A percentile compares a stretch with the other conserved stretches of the same genome.
Evolutionary conservation across 2,329 filamentous ascomycete species (phyloP).

Genomic region (Fusarium sp.): DNA sequence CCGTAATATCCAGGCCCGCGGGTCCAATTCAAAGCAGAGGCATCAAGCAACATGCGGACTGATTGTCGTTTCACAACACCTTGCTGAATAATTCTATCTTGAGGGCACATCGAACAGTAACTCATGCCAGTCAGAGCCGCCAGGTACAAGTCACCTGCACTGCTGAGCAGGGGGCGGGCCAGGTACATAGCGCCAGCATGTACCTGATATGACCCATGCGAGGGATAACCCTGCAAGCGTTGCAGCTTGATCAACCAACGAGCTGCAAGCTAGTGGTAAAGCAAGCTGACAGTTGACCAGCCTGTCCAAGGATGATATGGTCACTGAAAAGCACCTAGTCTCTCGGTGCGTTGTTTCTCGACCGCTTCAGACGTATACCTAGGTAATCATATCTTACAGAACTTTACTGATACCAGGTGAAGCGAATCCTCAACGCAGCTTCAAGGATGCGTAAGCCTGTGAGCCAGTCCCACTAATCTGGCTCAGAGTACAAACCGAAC

Average conservation of each 20-base stretch:
- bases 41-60: conserved; percentile 6
- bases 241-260: conserved; percentile 32
- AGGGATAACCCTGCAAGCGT: conserved; percentile 34
- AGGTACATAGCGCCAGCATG: conserved; percentile 45
- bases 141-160: conserved; percentile 51
- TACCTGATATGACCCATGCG: conserved; percentile 42
- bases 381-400: neutral
- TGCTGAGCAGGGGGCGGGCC: conserved; percentile 44
- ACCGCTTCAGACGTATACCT: neutral
- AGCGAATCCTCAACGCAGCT: neutral
- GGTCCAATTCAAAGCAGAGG: conserved; percentile 12
- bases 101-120: conserved; percentile 10
- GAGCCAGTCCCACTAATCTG: conserved; percentile 8
- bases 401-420: neutral
- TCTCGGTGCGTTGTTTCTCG: neutral
- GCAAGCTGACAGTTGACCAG: conserved; percentile 25
- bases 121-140: conserved; percentile 41
- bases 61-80: conserved; percentile 18
- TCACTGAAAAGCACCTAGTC: neutral
- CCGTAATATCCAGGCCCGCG: conserved; percentile 23
- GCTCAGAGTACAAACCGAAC: conserved; percentile 26
- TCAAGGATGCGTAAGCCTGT: neutral
- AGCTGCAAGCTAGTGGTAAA: conserved; percentile 19
- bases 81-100: conserved; percentile 29
- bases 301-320: conserved; percentile 1